phyloP scores from a whole-genome alignment of 2,329 filamentous ascomycete species.

The Verticillium isaacii region DNA sequence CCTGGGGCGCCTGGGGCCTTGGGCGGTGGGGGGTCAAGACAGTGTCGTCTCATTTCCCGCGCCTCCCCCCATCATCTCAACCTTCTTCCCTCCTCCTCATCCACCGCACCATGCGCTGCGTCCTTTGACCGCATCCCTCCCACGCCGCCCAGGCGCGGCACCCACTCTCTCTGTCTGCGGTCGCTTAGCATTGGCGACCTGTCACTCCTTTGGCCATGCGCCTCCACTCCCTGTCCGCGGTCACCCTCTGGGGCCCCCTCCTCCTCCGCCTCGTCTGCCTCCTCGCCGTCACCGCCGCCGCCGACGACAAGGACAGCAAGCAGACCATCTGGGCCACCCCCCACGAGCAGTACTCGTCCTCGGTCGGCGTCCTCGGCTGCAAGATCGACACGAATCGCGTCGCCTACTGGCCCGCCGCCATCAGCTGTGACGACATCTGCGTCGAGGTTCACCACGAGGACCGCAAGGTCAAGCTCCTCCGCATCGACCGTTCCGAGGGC shows the following conservation, averaged over 20 bases:
- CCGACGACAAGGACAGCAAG: not conserved
- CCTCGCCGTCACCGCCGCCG: not conserved
- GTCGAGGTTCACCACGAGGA: slow-evolving; percentile 27
- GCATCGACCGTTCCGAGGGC: slow-evolving; percentile 24
- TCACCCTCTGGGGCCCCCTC: slow-evolving; percentile 24
- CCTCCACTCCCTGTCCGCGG: slow-evolving; percentile 1
- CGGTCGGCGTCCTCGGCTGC: slow-evolving; percentile 46
- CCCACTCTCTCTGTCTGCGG: not conserved
- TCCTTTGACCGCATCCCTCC: not conserved
- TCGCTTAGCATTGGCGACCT: not conserved
- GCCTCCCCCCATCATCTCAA: not conserved
- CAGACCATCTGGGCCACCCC: slow-evolving; percentile 30
- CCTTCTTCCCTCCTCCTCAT: not conserved
- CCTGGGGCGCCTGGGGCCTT: no score
- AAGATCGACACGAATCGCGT: slow-evolving; percentile 47
- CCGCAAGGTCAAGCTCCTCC: slow-evolving; percentile 18
- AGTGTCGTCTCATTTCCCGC: not conserved
- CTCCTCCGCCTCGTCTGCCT: not conserved
- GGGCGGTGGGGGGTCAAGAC: not conserved
- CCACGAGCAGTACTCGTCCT: slow-evolving; percentile 43
- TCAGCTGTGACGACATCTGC: slow-evolving; percentile 39
- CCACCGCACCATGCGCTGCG: not conserved
- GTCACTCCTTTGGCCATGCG: not conserved
- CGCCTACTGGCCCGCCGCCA: slow-evolving; percentile 43
- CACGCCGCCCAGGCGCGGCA: slow-evolving; percentile 1